A percentile compares a stretch with the other conserved stretches of the same genome.
phyloP scores from a whole-genome alignment of 139 green algal species.

The Deuterostichococcus epilithicus region DNA sequence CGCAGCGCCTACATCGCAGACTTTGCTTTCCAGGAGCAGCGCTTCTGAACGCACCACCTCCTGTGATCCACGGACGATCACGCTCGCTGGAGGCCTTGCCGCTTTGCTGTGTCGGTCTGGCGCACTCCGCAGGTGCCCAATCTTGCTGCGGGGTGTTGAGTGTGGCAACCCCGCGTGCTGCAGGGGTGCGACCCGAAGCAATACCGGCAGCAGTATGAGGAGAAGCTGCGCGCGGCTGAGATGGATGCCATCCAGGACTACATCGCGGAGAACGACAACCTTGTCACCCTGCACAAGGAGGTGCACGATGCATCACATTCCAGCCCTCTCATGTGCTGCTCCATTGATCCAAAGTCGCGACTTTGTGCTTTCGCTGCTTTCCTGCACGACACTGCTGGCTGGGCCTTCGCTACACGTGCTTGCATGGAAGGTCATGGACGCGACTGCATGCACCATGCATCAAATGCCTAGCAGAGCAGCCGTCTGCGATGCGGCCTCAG shows the following conservation, averaged over 20 bases:
- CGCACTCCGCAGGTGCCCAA: no score
- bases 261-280: constrained; percentile 85
- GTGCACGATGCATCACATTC: constrained; percentile 15
- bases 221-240: constrained; percentile 79
- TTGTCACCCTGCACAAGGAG: constrained; percentile 83
- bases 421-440: neutral
- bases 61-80: no score
- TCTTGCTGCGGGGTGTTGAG: no score
- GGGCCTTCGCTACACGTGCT: neutral
- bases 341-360: neutral
- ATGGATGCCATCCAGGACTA: constrained; percentile 94
- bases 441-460: neutral
- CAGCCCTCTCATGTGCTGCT: neutral
- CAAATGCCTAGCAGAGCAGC: neutral
- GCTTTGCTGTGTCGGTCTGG: no score
- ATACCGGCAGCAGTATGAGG: constrained; percentile 78
- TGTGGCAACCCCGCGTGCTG: no score
- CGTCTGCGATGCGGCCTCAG: no score
- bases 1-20: no score
- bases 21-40: neutral
- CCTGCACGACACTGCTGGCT: neutral
- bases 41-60: no score
- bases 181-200: constrained; percentile 61
- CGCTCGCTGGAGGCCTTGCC: no score
- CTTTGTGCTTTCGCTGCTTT: neutral